Conservation (phyloP, 257 asterid species). For the Solanum sejunctum region DNA sequence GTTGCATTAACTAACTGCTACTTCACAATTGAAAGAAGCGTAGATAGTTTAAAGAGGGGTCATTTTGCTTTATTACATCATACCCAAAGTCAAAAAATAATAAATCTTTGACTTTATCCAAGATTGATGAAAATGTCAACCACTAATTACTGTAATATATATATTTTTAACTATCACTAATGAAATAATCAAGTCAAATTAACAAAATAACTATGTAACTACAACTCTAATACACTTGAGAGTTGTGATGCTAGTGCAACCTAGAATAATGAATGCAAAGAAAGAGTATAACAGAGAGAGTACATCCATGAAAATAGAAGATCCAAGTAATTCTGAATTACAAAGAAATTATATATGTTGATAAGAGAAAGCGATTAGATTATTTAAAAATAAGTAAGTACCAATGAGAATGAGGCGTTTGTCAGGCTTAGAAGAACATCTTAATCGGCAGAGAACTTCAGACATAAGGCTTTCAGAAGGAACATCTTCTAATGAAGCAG, state of each 20-base stretch:
- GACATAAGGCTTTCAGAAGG: slow-evolving; percentile 60
- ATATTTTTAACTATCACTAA: not conserved
- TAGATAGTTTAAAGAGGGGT: too few relatives aligned
- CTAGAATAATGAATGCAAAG: not conserved
- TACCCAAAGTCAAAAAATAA: too few relatives aligned
- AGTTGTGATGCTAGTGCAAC: not conserved
- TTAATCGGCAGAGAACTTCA: slow-evolving; percentile 76
- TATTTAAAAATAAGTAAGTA: not conserved
- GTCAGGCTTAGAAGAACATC: slow-evolving; percentile 66
- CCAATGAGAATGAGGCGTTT: slow-evolving; percentile 88
- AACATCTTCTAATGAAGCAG: slow-evolving; percentile 49
- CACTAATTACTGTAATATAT: too few relatives aligned
- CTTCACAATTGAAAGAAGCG: too few relatives aligned
- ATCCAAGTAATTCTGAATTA: not conserved
- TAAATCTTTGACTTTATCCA: too few relatives aligned
- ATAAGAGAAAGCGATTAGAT: not conserved
- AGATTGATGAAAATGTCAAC: too few relatives aligned
- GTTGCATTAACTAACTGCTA: too few relatives aligned
- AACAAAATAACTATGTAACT: not conserved
- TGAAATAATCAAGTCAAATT: not conserved
- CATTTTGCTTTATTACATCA: too few relatives aligned
- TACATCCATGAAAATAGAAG: not conserved
- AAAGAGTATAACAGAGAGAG: not conserved
- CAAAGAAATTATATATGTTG: not conserved
- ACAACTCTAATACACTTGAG: not conserved